Base-by-base conservation (phyloP, 768 basidiomycete genomes). In the Termitomyces sp. region DNA sequence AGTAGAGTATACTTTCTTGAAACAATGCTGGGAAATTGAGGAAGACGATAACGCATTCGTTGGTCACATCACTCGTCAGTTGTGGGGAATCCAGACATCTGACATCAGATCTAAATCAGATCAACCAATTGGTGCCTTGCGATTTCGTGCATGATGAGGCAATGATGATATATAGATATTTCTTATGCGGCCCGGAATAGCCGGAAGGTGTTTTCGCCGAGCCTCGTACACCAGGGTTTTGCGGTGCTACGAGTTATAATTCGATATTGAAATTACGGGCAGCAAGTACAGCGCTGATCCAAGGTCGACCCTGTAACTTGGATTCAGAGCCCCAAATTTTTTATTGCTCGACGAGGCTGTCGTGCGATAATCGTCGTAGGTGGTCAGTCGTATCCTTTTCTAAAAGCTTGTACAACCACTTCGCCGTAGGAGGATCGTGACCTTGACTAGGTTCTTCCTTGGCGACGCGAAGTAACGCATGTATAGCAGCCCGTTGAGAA, bases 41-140 rank as follows among this genome's bases (percentile, higher is more conserved):
- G 14, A 49, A 53, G 53, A 36, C 41, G 47, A 55, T 26, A 46
- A 23, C 43, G 56, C 63, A 63, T 63, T 46, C 59, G 36, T 32
- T 30, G 56, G 41, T 52, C 43, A 57, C 55, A 53, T 28, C n/a
- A 56, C 28, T 43, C 14, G 7, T 54, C 13, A 44, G 43, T 41
- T 41, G 30, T 50, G 50, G 32, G 33, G 5, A 38, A 3, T 38
- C 33, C 50, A 33, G 33, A 28, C 46, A 33, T 51, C 33, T 23
- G 50, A 51, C 35, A 51, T 51, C 50, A 51, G 33, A 51, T 36
- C 20, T 12, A 35, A 8, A 40, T 52, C 14, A 53, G 52, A 41
- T 53, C 12, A 20, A 14, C 52, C 52, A 54, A 54, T 53, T 12
- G 52, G 28, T 30, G 26, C 52, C 28, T 43, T 41, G 52, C 40